Conservation (phyloP, 805 yeast genomes). For the Debaryomyces hansenii region DNA sequence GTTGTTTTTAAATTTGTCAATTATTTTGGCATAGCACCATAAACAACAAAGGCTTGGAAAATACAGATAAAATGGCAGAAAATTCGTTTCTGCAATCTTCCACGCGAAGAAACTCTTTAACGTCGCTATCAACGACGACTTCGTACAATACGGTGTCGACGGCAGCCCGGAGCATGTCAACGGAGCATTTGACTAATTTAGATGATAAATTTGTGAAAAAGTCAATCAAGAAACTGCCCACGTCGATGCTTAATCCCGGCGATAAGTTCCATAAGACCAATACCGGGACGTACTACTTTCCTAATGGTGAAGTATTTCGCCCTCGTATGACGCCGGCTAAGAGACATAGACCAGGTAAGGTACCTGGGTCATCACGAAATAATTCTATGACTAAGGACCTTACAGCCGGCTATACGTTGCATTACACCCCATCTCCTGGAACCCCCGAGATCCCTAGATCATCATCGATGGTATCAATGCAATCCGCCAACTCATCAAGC, state of each 20-base stretch:
- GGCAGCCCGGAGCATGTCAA: slow-evolving; percentile 32
- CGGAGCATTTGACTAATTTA: slow-evolving; percentile 37
- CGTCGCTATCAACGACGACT: slow-evolving; percentile 25
- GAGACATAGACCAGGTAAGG: slow-evolving; percentile 38
- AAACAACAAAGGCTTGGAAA: not conserved
- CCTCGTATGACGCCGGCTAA: slow-evolving; percentile 45
- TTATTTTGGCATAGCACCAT: no score
- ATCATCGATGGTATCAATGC: slow-evolving; percentile 7
- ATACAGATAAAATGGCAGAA: not conserved
- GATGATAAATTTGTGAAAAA: slow-evolving; percentile 42
- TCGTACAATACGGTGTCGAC: slow-evolving; percentile 6
- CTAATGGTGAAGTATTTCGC: slow-evolving; percentile 54
- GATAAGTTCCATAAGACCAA: slow-evolving; percentile 10
- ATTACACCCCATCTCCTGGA: not conserved
- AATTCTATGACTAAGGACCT: slow-evolving; percentile 2
- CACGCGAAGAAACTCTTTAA: slow-evolving; percentile 32
- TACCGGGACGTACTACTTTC: slow-evolving; percentile 40
- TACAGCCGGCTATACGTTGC: slow-evolving; percentile 4
- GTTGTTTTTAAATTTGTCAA: no score
- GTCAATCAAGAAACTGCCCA: slow-evolving; percentile 26
- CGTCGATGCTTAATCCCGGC: slow-evolving; percentile 4
- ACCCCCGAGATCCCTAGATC: slow-evolving; percentile 6
- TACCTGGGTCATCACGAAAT: slow-evolving; percentile 3
- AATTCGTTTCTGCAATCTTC: not conserved
- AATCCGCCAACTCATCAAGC: slow-evolving; percentile 3